Evolutionary conservation across 352 stramenopile genomes (phyloP), one percentile per base, ranked within the genome.

Genomic region (Pythium aquatile): DNA sequence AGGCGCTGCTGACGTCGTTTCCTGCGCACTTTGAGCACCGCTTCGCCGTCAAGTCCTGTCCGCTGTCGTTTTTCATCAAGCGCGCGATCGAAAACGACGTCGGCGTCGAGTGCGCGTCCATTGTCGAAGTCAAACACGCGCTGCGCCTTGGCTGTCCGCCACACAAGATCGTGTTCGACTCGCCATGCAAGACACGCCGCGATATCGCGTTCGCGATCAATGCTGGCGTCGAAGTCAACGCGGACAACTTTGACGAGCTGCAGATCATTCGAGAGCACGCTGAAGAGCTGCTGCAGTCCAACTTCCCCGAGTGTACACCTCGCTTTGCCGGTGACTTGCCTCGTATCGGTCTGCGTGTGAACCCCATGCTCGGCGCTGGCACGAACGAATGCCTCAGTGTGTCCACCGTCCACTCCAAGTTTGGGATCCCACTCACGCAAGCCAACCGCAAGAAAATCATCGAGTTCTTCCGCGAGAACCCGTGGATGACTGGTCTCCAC

Each of bases 361-460:
- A 98, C 69, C 93, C 93, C 2, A 74, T 98, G 40, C 82, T 98
- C 13, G 91, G 92, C 35, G 76, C 75, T 1, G 91, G 93, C n/a
- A 84, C 70, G 20, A 97, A 98, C 54, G 73, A 86, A 32, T 91
- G 74, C 33, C 74, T 97, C 6, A 97, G 87, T 56, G 91, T 97
- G 26, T 94, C 90, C 14, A 97, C 88, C 1, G 74, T 83, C 7
- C 91, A 89, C 53, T 97, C 88, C 69, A 98, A 98, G 74, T 98
- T 98, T 53, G 93, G 92, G 17, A 76, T 97, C 20, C 87, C 90
- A 10, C 74, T 95, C 39, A 91, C 79, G 2, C 20, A 61, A 14
- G 60, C 71, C 13, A 95, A 90, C 44, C 75, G 77, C 42, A 42
- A 65, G 24, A 75, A 66, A 44, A 90, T 94, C 60, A 69, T 93